phyloP scores from a whole-genome alignment of 1,284 basidiomycete genomes.

The Earliella scabrosa region DNA sequence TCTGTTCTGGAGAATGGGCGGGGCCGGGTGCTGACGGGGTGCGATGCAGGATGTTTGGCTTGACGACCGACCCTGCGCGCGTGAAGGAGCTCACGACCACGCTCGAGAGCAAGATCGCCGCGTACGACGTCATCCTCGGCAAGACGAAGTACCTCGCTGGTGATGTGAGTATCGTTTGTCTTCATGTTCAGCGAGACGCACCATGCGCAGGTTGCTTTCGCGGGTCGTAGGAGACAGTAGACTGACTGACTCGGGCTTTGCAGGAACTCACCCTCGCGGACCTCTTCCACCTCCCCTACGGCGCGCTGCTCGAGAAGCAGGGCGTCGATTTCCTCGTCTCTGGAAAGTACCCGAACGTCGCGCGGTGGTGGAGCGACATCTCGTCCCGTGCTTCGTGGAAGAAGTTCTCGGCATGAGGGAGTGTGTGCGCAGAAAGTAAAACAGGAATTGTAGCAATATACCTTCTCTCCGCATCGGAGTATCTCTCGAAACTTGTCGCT shows the following conservation, averaged over 20 bases:
- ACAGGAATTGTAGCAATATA: too few species aligned
- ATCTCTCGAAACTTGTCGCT: too few species aligned
- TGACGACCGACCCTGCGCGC: slow-evolving; percentile 19
- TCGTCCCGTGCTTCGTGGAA: slow-evolving; percentile 40
- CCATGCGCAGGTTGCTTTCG: too few species aligned
- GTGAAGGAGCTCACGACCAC: slow-evolving; percentile 17
- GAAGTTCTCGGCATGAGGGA: slow-evolving; percentile 28
- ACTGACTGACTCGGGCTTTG: neutral
- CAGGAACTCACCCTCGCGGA: slow-evolving; percentile 54
- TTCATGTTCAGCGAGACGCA: too few species aligned
- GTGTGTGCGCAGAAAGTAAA: too few species aligned
- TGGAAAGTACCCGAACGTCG: slow-evolving; percentile 35
- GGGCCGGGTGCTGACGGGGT: neutral
- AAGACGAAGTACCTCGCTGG: slow-evolving; percentile 54
- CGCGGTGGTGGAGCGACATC: slow-evolving; percentile 39
- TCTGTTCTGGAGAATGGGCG: neutral
- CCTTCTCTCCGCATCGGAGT: too few species aligned
- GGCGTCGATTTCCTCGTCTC: slow-evolving; percentile 28
- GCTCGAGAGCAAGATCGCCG: slow-evolving; percentile 44
- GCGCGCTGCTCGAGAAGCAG: slow-evolving; percentile 28
- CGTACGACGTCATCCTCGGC: slow-evolving; percentile 48
- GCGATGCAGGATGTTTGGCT: slow-evolving; percentile 6
- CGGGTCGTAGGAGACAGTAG: neutral
- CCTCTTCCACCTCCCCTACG: slow-evolving; percentile 56
- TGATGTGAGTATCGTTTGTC: too few species aligned